Base-by-base conservation (phyloP, 331 rosid genomes). In the Saraca asoca region DNA sequence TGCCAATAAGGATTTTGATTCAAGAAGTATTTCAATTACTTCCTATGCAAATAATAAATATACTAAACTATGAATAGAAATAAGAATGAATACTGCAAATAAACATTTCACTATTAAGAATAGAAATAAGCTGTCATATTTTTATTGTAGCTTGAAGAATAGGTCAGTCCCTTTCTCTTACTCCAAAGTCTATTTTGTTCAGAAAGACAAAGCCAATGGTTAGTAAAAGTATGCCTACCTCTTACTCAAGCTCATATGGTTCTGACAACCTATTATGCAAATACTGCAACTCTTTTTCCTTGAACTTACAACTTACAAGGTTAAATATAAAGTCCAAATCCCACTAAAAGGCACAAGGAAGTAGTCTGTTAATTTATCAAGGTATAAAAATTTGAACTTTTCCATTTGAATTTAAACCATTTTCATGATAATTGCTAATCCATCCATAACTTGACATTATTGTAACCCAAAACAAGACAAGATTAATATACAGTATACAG, bases 341-440 rank as follows among this genome's bases (percentile, higher is more conserved):
- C 43, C 10, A 59, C 52, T 17, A 20, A 17, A 68, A 51, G 75
- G 52, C 12, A 15, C 19, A 24, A 19, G 38, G 48, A 73, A 75
- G 66, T 5, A 54, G 17, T 24, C 42, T 11, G 53, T 5, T 20
- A 58, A 51, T 9, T 44, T 18, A 20, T 61, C 53, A 10, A 39
- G 24, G 55, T 17, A 19, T 1, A 37, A 43, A 43, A 52, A 18
- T 20, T 13, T 14, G 35, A 57, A 56, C 7, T 42, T 46, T n/a
- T n/a, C 38, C 41, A 13, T 43, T 35, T 13, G 11, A 42, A 38
- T 44, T 41, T 39, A 5, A 13, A 24, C 29, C 53, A 68, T 8
- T 57, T 57, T 20, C 16, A 54, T 6, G 16, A 49, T 7, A 51
- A 56, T 11, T 19, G 18, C 2, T 35, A 62, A 46, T n/a, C 35